phyloP scores from a whole-genome alignment of 768 basidiomycete species.

The Lactarius evosmus region DNA sequence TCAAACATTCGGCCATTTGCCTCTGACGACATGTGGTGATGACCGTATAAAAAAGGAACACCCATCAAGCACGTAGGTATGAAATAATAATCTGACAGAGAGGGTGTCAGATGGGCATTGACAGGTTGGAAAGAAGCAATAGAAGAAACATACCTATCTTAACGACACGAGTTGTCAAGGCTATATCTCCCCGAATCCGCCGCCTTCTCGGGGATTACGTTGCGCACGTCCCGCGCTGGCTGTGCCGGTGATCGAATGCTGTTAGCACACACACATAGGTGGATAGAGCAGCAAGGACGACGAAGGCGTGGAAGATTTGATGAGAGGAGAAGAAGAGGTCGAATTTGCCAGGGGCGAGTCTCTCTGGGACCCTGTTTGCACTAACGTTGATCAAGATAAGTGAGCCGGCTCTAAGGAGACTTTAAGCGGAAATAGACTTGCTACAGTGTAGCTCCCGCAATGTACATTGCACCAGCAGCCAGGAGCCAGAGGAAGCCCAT shows the following conservation, averaged over 20 bases:
- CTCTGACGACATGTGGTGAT: background rate
- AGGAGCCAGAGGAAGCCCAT: conserved; percentile 74
- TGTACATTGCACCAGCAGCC: conserved; percentile 69
- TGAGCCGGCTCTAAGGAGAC: conserved; percentile 24
- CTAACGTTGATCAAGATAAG: conserved; percentile 40
- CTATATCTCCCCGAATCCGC: background rate
- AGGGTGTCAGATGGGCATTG: background rate
- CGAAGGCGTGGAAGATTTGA: conserved; percentile 86
- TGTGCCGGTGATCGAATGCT: conserved; percentile 58
- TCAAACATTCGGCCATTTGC: background rate
- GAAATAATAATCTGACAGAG: conserved; percentile 1
- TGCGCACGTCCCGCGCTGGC: conserved; percentile 15
- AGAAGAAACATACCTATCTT: conserved; percentile 2
- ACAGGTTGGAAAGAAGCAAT: background rate
- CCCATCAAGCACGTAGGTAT: conserved; percentile 1
- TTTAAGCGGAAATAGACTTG: conserved; percentile 44
- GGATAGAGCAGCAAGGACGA: conserved; percentile 65
- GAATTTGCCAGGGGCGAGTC: conserved; percentile 69
- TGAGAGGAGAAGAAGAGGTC: conserved; percentile 80
- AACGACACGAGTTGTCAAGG: background rate
- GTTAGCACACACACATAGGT: conserved; percentile 60
- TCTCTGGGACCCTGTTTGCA: conserved; percentile 80
- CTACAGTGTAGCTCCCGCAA: conserved; percentile 79
- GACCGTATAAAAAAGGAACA: background rate
- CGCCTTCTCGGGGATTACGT: background rate